Conservation (phyloP, 306 rosid genomes). For the Adenanthera pavonina region DNA sequence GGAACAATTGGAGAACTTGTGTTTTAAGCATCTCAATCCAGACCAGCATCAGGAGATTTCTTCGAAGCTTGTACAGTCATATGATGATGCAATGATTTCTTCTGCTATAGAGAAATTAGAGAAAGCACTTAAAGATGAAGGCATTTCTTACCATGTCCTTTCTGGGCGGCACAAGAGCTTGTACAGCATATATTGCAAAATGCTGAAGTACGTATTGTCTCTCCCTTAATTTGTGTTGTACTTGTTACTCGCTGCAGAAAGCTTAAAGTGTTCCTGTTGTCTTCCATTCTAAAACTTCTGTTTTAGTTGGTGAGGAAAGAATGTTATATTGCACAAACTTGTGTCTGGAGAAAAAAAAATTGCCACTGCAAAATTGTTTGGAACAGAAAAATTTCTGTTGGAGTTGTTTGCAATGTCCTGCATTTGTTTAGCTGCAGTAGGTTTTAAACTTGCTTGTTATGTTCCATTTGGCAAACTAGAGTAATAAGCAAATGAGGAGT, state of each 20-base stretch:
- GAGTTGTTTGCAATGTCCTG: background rate
- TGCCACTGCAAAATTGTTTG: background rate
- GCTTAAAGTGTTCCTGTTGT: background rate
- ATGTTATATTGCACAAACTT: background rate
- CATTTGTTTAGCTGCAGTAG: background rate
- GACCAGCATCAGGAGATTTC: constrained; percentile 75
- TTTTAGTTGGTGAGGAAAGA: background rate
- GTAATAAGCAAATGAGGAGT: background rate
- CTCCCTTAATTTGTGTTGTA: constrained; percentile 22
- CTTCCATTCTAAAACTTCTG: background rate
- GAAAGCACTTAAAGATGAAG: constrained; percentile 73
- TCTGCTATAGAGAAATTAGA: constrained; percentile 74
- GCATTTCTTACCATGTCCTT: constrained; percentile 74
- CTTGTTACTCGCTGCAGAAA: background rate
- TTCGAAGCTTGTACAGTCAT: constrained; percentile 76
- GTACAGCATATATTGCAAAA: constrained; percentile 84
- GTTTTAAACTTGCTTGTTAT: background rate
- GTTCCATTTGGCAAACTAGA: background rate
- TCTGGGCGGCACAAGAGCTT: constrained; percentile 95
- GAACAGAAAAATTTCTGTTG: constrained; percentile 3
- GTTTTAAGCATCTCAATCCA: constrained; percentile 90
- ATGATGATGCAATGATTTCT: constrained; percentile 77
- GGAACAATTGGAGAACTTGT: constrained; percentile 84
- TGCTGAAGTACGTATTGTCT: constrained; percentile 72
- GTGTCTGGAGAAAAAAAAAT: background rate